These are phyloP conservation scores for Salmacisia buchloeana DNA, from an alignment of 1,284 basidiomycete genomes.

Conservation along the genomic window DNA sequence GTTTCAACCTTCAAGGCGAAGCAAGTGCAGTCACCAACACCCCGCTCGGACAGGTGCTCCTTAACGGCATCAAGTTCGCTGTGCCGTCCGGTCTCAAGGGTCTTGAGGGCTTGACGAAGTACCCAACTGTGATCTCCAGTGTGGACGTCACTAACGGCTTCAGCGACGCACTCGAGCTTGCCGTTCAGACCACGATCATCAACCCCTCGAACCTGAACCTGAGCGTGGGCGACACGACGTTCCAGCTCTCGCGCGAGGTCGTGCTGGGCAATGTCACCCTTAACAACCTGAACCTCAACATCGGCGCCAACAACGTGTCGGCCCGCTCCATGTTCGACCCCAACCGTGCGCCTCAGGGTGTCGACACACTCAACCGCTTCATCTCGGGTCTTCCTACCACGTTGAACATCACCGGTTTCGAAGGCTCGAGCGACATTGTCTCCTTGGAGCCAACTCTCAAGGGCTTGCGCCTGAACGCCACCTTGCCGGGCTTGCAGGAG, in stretches of 20 bases:
- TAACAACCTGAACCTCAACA: constrained; percentile 6
- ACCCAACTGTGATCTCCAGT: constrained; percentile 6
- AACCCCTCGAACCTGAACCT: constrained; percentile 15
- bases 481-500: constrained; percentile 1
- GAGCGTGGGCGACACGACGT: not conserved
- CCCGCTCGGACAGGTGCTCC: constrained; percentile 7
- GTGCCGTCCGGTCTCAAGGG: constrained; percentile 5
- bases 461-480: not conserved
- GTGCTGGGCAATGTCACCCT: constrained; percentile 9
- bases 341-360: not conserved
- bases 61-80: constrained; percentile 8
- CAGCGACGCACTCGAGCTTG: not conserved
- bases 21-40: constrained; percentile 9
- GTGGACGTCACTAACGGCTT: constrained; percentile 5
- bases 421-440: not conserved
- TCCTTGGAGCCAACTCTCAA: constrained; percentile 7
- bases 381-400: not conserved
- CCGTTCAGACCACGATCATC: constrained; percentile 4
- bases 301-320: constrained; percentile 8
- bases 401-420: constrained; percentile 9
- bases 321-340: constrained; percentile 8
- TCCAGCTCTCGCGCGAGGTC: constrained; percentile 1
- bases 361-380: constrained; percentile 8
- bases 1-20: not conserved
- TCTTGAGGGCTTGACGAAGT: constrained; percentile 2